Percentiles rank a stretch among this genome's conserved stretches.
Conservation (phyloP, 2,329 filamentous ascomycete species). For the Penicillium brasilianum region DNA sequence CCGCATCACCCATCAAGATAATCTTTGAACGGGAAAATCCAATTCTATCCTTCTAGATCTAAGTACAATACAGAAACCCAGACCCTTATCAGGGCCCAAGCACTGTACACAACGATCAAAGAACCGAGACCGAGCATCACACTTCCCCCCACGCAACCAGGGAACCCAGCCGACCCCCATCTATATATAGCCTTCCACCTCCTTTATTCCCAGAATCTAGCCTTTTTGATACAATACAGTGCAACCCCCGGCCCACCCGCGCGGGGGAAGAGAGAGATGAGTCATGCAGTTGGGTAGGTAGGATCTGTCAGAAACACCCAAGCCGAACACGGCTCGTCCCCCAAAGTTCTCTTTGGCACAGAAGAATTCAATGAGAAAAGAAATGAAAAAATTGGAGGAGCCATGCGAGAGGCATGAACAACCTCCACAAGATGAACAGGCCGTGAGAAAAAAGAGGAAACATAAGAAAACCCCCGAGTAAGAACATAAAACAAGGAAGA, state of each 20-base stretch:
- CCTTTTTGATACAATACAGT: conserved; percentile 31
- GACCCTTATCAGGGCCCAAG: conserved; percentile 6
- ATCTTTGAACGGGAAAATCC: conserved; percentile 10
- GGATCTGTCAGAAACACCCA: background rate
- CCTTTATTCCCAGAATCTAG: conserved; percentile 30
- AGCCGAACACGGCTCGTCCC: background rate
- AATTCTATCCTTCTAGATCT: conserved; percentile 26
- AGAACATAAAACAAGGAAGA: background rate
- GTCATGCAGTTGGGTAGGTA: conserved; percentile 11
- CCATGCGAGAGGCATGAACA: background rate
- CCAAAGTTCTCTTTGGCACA: background rate
- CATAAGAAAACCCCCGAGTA: background rate
- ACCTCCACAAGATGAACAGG: background rate
- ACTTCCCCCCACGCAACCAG: background rate
- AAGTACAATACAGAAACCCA: conserved; percentile 22
- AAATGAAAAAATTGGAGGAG: conserved; percentile 12
- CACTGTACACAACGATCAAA: conserved; percentile 7
- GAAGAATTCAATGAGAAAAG: conserved; percentile 11
- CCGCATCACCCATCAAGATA: too few relatives aligned
- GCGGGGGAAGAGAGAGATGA: conserved; percentile 11
- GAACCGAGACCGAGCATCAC: conserved; percentile 9
- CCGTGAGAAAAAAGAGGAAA: background rate
- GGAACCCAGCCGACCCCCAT: background rate
- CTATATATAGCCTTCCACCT: conserved; percentile 20
- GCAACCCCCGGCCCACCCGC: conserved; percentile 20